Evolutionary conservation across 345 rosid genomes (phyloP), one percentile per base, ranked within the genome.

Genomic region (Salix udensis): DNA sequence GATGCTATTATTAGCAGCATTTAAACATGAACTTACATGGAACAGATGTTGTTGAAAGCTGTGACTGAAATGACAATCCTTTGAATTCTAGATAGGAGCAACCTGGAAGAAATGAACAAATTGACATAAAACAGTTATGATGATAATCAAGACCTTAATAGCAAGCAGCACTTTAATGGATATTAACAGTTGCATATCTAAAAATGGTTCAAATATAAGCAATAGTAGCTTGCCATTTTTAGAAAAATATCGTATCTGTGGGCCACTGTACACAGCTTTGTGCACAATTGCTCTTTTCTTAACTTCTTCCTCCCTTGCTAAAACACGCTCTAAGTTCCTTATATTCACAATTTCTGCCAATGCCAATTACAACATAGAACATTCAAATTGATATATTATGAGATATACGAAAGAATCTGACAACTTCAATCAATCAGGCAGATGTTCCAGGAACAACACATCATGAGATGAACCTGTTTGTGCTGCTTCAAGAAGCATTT

Each of bases 301-400:
- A 16, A 93, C 98, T 86, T 96, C 99, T 85, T 96, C 99, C 82
- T 96, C 99, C 86, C 99, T 88, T 44, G 98, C 99, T 81, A 96
- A 81, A 46, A 96, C 99, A 68, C 97, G 98, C 82, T 96, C 99
- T 79, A 96, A 80, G 84, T 93, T 93, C 86, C 99, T 91, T 86
- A 93, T 84, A 79, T 96, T 96, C 90, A 91, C 87, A 65, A 96
- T 96, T 81, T 93, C 99, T 96, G 91, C 76, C 66, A 74, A 82
- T 91, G 91, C 76, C 66, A 74, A 82, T 10, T 42, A 64, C 23
- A 66, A 46, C 77, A 78, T n/a, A 74, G 72, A 53, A 58, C 6
- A 62, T 72, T 68, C 34, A 80, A 72, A 69, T 24, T 71, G 66
- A 44, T 58, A 26, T 30, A 46, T 31, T 2, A 34, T 31, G 46